phyloP scores from a whole-genome alignment of 805 yeast genomes.

The Candida chilensis region DNA sequence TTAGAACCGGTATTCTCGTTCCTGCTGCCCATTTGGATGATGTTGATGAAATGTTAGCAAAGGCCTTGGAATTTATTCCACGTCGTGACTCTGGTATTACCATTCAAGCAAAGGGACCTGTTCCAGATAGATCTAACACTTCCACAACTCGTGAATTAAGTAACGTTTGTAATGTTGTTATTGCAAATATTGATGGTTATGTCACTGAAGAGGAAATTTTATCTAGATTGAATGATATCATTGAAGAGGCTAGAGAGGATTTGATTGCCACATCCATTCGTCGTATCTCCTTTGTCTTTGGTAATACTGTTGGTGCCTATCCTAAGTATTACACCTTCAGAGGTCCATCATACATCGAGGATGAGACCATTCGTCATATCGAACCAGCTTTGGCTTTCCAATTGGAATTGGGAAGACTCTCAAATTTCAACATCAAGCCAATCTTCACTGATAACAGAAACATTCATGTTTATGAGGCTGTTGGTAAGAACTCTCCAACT shows the following conservation, averaged over 20 bases:
- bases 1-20: constrained; percentile 78
- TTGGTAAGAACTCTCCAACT: constrained; percentile 85
- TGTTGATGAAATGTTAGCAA: constrained; percentile 69
- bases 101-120: constrained; percentile 29
- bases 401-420: constrained; percentile 86
- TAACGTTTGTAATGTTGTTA: constrained; percentile 78
- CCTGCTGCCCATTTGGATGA: constrained; percentile 83
- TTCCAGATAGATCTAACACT: constrained; percentile 21
- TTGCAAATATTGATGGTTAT: constrained; percentile 68
- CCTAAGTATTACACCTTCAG: constrained; percentile 95
- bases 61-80: constrained; percentile 69
- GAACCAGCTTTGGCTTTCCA: constrained; percentile 99
- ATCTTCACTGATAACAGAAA: constrained; percentile 94
- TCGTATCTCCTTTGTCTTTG: constrained; percentile 88
- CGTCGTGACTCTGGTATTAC: constrained; percentile 28
- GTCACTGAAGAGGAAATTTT: constrained; percentile 62
- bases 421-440: constrained; percentile 92
- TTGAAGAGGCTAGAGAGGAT: constrained; percentile 63
- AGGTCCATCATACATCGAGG: constrained; percentile 80
- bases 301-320: constrained; percentile 74
- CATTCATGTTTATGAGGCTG: constrained; percentile 94
- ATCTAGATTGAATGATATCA: constrained; percentile 49
- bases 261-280: constrained; percentile 68
- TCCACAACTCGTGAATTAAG: constrained; percentile 31
- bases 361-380: constrained; percentile 91